Evolutionary conservation across 495 filamentous ascomycete genomes (phyloP).

Genomic region (Tuber calosporum): DNA sequence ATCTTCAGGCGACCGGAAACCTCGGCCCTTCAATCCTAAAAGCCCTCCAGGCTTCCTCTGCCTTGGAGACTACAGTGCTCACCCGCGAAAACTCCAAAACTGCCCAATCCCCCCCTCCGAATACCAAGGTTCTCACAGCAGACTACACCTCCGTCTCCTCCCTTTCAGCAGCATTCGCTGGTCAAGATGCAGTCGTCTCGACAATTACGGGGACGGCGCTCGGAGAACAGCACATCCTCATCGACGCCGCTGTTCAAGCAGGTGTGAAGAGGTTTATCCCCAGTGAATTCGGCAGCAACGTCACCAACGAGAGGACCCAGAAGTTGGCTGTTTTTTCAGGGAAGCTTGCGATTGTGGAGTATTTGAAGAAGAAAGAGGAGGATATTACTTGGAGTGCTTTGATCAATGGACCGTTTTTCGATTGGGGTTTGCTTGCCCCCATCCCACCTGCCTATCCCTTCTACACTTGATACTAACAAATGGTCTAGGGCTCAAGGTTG

Average conservation of each 20-base stretch:
- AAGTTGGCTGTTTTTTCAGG: slow-evolving; percentile 46
- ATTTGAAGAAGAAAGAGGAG: slow-evolving; percentile 46
- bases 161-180: slow-evolving; percentile 48
- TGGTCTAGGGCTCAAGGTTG: slow-evolving; percentile 42
- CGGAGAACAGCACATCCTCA: slow-evolving; percentile 46
- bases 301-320: slow-evolving; percentile 43
- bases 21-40: slow-evolving; percentile 54
- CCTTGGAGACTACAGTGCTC: slow-evolving; percentile 56
- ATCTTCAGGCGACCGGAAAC: slow-evolving; percentile 51
- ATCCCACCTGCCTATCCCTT: neutral
- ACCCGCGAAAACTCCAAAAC: slow-evolving; percentile 47
- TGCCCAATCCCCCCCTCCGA: slow-evolving; percentile 42
- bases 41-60: slow-evolving; percentile 48
- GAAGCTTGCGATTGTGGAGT: slow-evolving; percentile 50
- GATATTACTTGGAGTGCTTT: slow-evolving; percentile 51
- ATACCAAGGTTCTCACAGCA: slow-evolving; percentile 46
- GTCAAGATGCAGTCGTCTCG: slow-evolving; percentile 56
- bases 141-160: slow-evolving; percentile 53
- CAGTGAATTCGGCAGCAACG: slow-evolving; percentile 56
- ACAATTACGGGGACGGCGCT: slow-evolving; percentile 44
- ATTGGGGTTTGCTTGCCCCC: slow-evolving; percentile 43
- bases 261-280: slow-evolving; percentile 59
- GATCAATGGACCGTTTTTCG: slow-evolving; percentile 50
- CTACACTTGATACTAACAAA: neutral
- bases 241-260: slow-evolving; percentile 56